phyloP scores from a whole-genome alignment of 2,329 filamentous ascomycete species.

The Ophiosphaerella korrae region DNA sequence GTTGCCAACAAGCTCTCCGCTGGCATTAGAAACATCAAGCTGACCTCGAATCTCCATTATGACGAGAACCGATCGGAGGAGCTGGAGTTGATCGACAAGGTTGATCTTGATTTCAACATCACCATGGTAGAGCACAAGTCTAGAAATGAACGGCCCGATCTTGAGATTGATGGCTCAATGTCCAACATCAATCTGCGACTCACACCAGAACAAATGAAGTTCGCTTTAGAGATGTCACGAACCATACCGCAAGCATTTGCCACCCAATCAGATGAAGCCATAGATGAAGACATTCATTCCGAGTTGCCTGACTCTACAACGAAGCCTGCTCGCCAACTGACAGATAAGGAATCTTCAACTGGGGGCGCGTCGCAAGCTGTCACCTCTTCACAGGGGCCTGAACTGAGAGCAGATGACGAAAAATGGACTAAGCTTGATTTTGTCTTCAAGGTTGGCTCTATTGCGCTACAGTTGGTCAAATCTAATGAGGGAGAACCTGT shows the following conservation, averaged over 20 bases:
- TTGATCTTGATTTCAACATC: conserved; percentile 90
- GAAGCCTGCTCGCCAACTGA: conserved; percentile 55
- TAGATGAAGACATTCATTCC: conserved; percentile 73
- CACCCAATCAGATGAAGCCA: conserved; percentile 69
- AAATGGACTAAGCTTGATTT: conserved; percentile 94
- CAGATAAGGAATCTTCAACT: conserved; percentile 42
- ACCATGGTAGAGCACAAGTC: conserved; percentile 86
- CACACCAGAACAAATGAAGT: conserved; percentile 89
- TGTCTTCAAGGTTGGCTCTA: conserved; percentile 83
- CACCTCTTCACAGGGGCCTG: conserved; percentile 60
- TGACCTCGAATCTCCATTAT: conserved; percentile 91
- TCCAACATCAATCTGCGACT: conserved; percentile 90
- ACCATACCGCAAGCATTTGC: conserved; percentile 88
- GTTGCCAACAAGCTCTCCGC: conserved; percentile 88
- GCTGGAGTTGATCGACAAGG: conserved; percentile 94
- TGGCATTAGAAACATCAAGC: conserved; percentile 87
- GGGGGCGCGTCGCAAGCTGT: conserved; percentile 55
- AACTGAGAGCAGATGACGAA: conserved; percentile 69
- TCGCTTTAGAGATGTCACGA: conserved; percentile 82
- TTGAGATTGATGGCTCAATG: conserved; percentile 89
- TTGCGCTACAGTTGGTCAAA: conserved; percentile 85
- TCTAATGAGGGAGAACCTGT: conserved; percentile 77
- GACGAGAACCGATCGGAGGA: conserved; percentile 74
- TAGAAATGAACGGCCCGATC: conserved; percentile 80
- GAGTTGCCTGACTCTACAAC: conserved; percentile 67